Evolutionary conservation across 2,329 filamentous ascomycete genomes (phyloP).

Genomic region (Ramularia collo-cygni): DNA sequence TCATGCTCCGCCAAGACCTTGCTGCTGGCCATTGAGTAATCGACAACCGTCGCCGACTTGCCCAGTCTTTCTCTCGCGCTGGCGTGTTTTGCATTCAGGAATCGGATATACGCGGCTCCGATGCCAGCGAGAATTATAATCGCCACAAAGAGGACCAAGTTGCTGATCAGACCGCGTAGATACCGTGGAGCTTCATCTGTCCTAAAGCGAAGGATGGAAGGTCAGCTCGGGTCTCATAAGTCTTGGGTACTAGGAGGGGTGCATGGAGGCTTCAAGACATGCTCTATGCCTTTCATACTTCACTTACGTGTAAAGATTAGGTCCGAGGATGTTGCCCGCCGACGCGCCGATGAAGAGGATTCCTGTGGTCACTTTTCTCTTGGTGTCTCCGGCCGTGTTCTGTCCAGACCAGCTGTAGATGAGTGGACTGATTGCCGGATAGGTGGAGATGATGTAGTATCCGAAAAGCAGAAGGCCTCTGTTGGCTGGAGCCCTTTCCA

Average conservation of each 20-base stretch:
- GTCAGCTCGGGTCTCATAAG: background rate
- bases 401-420: constrained; percentile 57
- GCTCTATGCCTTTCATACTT: too few species aligned
- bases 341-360: constrained; percentile 60
- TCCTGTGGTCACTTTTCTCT: constrained; percentile 59
- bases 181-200: constrained; percentile 55
- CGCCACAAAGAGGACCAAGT: constrained; percentile 54
- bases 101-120: constrained; percentile 42
- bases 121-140: constrained; percentile 48
- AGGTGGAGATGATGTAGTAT: constrained; percentile 55
- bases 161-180: constrained; percentile 50
- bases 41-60: constrained; percentile 52
- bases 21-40: constrained; percentile 52
- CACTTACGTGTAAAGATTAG: too few species aligned
- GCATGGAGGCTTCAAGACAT: too few species aligned
- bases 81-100: constrained; percentile 51
- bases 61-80: constrained; percentile 50
- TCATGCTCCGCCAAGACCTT: constrained; percentile 37
- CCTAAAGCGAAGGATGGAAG: constrained; percentile 29
- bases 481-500: constrained; percentile 41
- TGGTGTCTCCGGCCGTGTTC: constrained; percentile 63
- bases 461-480: constrained; percentile 49
- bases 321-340: constrained; percentile 58
- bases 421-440: constrained; percentile 54
- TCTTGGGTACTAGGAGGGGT: background rate